Conservation (phyloP, 768 basidiomycete genomes). For the Rhizopogon vinicolor region DNA sequence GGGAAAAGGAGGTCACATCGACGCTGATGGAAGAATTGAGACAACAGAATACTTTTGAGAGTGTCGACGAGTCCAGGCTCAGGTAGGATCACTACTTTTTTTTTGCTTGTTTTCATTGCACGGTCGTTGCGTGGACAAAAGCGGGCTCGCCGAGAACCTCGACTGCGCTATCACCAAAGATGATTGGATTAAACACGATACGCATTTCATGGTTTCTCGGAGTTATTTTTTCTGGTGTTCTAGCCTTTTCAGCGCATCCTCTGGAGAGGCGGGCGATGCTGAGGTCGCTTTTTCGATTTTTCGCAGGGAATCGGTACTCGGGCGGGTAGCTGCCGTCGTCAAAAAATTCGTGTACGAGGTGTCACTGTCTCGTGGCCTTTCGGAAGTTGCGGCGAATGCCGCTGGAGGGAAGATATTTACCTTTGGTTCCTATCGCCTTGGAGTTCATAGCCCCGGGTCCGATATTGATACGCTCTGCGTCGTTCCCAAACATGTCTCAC, state of each 20-base stretch:
- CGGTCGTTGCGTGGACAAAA: neutral
- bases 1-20: constrained; percentile 78
- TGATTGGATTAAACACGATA: neutral
- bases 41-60: constrained; percentile 84
- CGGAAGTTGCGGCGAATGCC: constrained; percentile 80
- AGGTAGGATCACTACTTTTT: constrained; percentile 50
- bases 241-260: neutral
- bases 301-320: constrained; percentile 86
- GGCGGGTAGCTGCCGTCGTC: constrained; percentile 82
- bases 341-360: constrained; percentile 90
- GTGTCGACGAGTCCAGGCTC: constrained; percentile 79
- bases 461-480: constrained; percentile 99
- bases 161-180: neutral
- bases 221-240: neutral
- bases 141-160: neutral
- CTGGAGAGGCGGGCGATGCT: constrained; percentile 10
- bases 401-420: constrained; percentile 99
- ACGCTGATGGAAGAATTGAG: constrained; percentile 90
- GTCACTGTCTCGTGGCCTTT: constrained; percentile 74
- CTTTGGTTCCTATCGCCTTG: constrained; percentile 96
- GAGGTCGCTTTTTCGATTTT: constrained; percentile 15
- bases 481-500: constrained; percentile 92
- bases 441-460: constrained; percentile 91
- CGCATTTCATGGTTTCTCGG: neutral
- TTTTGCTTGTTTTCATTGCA: neutral